phyloP scores from a whole-genome alignment of 2,329 filamentous ascomycete species.

The Alternaria brassicae region DNA sequence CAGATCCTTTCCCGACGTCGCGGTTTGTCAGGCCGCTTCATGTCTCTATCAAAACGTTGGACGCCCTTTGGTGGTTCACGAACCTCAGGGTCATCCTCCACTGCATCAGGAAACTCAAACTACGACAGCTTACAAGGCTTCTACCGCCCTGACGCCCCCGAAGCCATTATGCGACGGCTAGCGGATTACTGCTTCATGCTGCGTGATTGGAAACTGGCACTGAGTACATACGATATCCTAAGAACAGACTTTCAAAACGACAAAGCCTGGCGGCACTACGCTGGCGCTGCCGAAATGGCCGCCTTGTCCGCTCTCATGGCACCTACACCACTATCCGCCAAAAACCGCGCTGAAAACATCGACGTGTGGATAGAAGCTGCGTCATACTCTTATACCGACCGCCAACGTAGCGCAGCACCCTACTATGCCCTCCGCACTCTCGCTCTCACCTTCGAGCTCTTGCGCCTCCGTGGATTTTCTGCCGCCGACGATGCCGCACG shows the following conservation, averaged over 20 bases:
- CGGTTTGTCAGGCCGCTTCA: slow-evolving; percentile 90
- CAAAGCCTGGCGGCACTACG: slow-evolving; percentile 96
- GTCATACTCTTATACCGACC: slow-evolving; percentile 87
- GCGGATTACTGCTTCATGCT: slow-evolving; percentile 98
- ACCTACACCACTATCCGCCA: slow-evolving; percentile 73
- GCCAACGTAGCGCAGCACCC: slow-evolving; percentile 72
- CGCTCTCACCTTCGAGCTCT: slow-evolving; percentile 77
- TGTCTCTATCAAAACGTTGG: slow-evolving; percentile 91
- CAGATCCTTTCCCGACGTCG: slow-evolving; percentile 90
- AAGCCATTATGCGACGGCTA: slow-evolving; percentile 90
- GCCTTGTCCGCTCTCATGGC: slow-evolving; percentile 83
- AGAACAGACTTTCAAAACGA: slow-evolving; percentile 90
- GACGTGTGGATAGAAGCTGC: slow-evolving; percentile 89
- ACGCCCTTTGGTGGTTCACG: slow-evolving; percentile 78
- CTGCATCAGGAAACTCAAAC: slow-evolving; percentile 65
- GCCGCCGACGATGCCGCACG: slow-evolving; percentile 85
- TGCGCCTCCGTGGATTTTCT: slow-evolving; percentile 79
- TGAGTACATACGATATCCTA: slow-evolving; percentile 90
- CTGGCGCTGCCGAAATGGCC: slow-evolving; percentile 93
- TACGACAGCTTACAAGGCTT: slow-evolving; percentile 81
- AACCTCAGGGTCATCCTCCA: slow-evolving; percentile 61
- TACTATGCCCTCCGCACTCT: slow-evolving; percentile 83
- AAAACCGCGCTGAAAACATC: slow-evolving; percentile 78
- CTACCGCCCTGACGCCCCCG: slow-evolving; percentile 82
- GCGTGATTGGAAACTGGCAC: slow-evolving; percentile 90